Evolutionary conservation across 108 stramenopile genomes (phyloP).

Genomic region (Halocafeteria seosinensis): DNA sequence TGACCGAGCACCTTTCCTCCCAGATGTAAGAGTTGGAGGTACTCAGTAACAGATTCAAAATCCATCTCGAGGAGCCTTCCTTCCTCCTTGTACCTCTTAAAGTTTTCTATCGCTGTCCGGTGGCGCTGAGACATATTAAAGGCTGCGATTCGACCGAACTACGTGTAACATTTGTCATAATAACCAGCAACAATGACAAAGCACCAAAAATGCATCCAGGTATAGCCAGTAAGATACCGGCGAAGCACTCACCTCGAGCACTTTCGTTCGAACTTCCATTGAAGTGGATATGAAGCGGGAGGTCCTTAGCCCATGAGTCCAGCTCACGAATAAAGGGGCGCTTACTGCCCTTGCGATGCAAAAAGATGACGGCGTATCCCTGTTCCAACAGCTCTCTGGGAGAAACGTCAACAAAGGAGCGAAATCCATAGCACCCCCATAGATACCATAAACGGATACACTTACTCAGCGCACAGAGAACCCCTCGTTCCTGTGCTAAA

Average conservation of each 20-base stretch:
- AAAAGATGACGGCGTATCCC: background rate
- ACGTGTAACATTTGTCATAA: no score
- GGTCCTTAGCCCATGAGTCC: background rate
- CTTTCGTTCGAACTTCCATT: no score
- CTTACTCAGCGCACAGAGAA: conserved; percentile 30
- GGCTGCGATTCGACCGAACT: no score
- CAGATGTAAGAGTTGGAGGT: conserved; percentile 2
- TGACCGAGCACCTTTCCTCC: conserved; percentile 1
- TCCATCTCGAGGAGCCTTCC: background rate
- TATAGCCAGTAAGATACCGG: background rate
- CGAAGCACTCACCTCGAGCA: background rate
- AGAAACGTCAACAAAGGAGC: no score
- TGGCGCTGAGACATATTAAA: no score
- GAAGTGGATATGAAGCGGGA: background rate
- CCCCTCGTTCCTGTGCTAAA: conserved; percentile 38
- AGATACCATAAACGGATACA: no score
- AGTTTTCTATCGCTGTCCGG: no score
- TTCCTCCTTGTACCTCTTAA: no score
- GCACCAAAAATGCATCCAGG: background rate
- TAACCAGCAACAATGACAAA: background rate
- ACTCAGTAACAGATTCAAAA: conserved; percentile 5
- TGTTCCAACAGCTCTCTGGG: background rate
- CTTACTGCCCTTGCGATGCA: background rate
- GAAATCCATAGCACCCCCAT: no score
- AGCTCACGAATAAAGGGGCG: background rate